Conservation (phyloP, 306 rosid species). For the Fragaria iinumae region DNA sequence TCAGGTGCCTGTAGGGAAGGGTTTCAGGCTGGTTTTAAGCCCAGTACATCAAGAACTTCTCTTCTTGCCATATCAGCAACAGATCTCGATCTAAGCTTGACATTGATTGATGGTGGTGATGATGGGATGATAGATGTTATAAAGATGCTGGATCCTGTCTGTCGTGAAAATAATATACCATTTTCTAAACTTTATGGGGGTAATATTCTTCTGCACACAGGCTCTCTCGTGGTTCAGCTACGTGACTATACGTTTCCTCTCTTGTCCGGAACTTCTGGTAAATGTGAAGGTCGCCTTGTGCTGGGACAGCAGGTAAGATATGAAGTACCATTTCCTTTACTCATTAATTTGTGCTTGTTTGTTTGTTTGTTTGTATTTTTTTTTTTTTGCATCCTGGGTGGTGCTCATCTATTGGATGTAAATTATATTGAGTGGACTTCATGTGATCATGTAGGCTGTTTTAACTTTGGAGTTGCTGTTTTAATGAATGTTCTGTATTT, state of each 20-base stretch:
- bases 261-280: slow-evolving; percentile 72
- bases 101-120: slow-evolving; percentile 85
- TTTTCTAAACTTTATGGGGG: slow-evolving; percentile 89
- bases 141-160: slow-evolving; percentile 88
- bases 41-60: slow-evolving; percentile 75
- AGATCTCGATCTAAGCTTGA: slow-evolving; percentile 77
- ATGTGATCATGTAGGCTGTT: neutral
- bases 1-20: slow-evolving; percentile 81
- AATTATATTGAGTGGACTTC: neutral
- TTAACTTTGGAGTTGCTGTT: neutral
- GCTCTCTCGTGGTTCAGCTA: slow-evolving; percentile 72
- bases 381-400: neutral
- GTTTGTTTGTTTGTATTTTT: neutral
- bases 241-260: slow-evolving; percentile 84
- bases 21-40: slow-evolving; percentile 90
- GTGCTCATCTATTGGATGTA: neutral
- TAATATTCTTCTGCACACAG: slow-evolving; percentile 60
- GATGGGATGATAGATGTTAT: slow-evolving; percentile 85
- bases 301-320: slow-evolving; percentile 89
- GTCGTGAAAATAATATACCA: slow-evolving; percentile 72
- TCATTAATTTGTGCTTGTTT: slow-evolving; percentile 11
- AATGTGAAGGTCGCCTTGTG: slow-evolving; percentile 84
- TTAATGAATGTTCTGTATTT: neutral
- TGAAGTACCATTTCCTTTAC: slow-evolving; percentile 15
- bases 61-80: slow-evolving; percentile 76